Evolutionary conservation across 805 yeast species (phyloP), one percentile per base, ranked within the genome.

Genomic region (Saturnispora gosingensis): DNA sequence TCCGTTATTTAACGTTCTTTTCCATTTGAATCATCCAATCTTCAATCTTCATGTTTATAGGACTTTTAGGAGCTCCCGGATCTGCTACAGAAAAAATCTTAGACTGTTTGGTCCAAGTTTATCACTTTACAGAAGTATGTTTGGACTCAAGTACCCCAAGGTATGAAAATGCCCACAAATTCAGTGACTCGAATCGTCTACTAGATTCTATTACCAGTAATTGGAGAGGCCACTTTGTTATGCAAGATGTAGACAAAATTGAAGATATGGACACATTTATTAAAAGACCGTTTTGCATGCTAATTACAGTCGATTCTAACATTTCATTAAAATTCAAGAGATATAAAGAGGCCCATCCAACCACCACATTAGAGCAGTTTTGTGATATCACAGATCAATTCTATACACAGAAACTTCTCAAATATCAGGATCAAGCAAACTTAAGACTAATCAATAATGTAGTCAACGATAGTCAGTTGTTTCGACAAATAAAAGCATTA

Each of bases 241-340:
- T 84, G 2, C 61, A 76, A 0, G 77, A 78, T 49, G 69, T 84
- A 5, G 63, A 66, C 3, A 68, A 71, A 11, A 56, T 75, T 11
- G 66, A 66, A 3, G 63, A 74, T 46, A 68, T 85, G 30, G 71
- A 72, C 2, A 65, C 64, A 22, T 65, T 85, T 10, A 69, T 76
- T 34, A 81, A 82, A 54, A 70, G 97, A 53, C 97, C 98, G 0
- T 91, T 88, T 63, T 88, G 89, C 61, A 72, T 88, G 28, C 95
- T 89, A 59, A 59, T 90, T 1, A 76, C 87, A 8, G 71, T 89
- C 2, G 95, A 87, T 60, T 88, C 96, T 0, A 85, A 96, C 1
- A 56, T 80, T 5, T 59, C 61, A 11, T 55, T 77, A 36, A 72
- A 93, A 50, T 70, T 63, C 52, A 57, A 66, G 43, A 59, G 80